Percentiles rank a stretch among this genome's conserved stretches.
Evolutionary conservation across 1,139 yeast species (phyloP).

Genomic region (Kodamaea fungicola): DNA sequence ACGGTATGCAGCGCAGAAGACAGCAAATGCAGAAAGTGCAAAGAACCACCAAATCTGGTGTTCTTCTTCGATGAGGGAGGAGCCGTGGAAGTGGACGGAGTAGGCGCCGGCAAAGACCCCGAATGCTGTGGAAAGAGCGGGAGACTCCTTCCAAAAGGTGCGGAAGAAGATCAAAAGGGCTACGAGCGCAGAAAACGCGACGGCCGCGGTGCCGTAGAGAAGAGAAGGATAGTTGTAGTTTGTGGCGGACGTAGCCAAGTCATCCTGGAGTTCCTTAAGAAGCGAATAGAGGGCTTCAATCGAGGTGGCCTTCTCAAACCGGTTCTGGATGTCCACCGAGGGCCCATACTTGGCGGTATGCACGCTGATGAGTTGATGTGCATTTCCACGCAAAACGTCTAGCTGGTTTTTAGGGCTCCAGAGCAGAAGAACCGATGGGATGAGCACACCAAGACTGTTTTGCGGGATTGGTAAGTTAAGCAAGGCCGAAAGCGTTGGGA

Average conservation of each 20-base stretch:
- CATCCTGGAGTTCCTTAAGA: constrained; percentile 49
- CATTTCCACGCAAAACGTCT: constrained; percentile 54
- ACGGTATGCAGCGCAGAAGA: constrained; percentile 12
- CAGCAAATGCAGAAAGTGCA: constrained; percentile 26
- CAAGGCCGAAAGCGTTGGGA: constrained; percentile 75
- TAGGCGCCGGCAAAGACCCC: constrained; percentile 40
- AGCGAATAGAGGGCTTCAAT: constrained; percentile 30
- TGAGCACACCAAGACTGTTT: constrained; percentile 75
- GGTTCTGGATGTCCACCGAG: constrained; percentile 4
- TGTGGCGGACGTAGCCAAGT: constrained; percentile 65
- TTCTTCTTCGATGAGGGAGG: constrained; percentile 94
- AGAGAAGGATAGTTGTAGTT: constrained; percentile 62
- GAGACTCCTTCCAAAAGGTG: constrained; percentile 14
- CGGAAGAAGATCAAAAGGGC: constrained; percentile 14
- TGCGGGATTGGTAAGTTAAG: constrained; percentile 81
- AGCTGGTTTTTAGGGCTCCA: constrained; percentile 43
- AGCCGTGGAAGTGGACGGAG: constrained; percentile 71
- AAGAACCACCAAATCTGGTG: constrained; percentile 96
- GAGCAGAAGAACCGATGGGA: constrained; percentile 52
- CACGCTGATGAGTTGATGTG: constrained; percentile 51
- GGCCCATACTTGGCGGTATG: constrained; percentile 24
- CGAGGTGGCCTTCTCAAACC: constrained; percentile 1
- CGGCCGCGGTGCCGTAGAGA: constrained; percentile 37
- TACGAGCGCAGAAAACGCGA: constrained; percentile 20
- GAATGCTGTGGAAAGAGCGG: constrained; percentile 20